Conservation (phyloP, 768 basidiomycete genomes). For the Leccinum olivaceopallidum region DNA sequence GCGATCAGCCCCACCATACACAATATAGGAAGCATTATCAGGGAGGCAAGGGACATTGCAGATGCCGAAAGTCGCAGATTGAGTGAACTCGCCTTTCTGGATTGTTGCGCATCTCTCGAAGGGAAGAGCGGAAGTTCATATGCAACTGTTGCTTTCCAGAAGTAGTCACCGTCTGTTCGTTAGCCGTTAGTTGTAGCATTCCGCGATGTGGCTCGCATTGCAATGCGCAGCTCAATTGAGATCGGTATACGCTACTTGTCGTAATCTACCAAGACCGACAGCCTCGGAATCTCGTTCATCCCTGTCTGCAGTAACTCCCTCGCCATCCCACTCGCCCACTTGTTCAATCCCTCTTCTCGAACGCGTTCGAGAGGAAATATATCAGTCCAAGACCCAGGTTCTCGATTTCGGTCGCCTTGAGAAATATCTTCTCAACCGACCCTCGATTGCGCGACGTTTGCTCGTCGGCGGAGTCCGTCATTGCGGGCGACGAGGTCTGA, state of each 20-base stretch:
- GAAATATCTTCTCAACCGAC: slow-evolving; percentile 74
- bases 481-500: slow-evolving; percentile 70
- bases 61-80: too few relatives aligned
- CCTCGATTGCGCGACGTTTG: slow-evolving; percentile 52
- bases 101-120: too few relatives aligned
- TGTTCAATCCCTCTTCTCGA: slow-evolving; percentile 47
- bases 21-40: too few relatives aligned
- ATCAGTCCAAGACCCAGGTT: slow-evolving; percentile 72
- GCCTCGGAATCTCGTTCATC: slow-evolving; percentile 51
- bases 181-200: background rate
- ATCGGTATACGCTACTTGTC: background rate
- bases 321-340: slow-evolving; percentile 69
- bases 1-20: too few relatives aligned
- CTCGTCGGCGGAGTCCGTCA: slow-evolving; percentile 39
- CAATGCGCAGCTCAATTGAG: background rate
- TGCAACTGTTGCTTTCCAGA: too few relatives aligned
- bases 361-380: slow-evolving; percentile 62
- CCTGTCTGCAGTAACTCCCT: slow-evolving; percentile 68
- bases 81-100: too few relatives aligned
- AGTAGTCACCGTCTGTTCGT: too few relatives aligned
- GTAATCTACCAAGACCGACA: slow-evolving; percentile 12
- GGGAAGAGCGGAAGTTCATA: too few relatives aligned
- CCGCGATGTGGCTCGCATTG: too few relatives aligned
- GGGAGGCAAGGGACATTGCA: too few relatives aligned
- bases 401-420: slow-evolving; percentile 67